These are phyloP conservation scores for Claviceps africana DNA, from an alignment of 2,329 filamentous ascomycete genomes.

Conservation along the genomic window DNA sequence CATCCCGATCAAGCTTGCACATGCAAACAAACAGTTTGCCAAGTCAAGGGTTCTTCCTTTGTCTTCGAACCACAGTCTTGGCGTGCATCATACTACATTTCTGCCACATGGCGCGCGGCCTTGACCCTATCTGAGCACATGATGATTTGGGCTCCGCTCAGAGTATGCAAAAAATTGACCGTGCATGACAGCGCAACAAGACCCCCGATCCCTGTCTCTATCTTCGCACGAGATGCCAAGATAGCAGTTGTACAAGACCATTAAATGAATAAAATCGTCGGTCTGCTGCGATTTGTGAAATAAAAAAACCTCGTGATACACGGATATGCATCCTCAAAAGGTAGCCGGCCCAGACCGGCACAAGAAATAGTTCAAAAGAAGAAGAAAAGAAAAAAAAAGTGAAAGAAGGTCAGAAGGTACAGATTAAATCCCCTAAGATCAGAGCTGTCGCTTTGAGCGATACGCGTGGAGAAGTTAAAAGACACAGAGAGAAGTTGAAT, in stretches of 20 bases:
- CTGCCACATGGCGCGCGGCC: not conserved
- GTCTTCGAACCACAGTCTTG: not conserved
- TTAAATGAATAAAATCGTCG: not conserved
- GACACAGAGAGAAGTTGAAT: not conserved
- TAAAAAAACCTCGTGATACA: not conserved
- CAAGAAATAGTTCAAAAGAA: not conserved
- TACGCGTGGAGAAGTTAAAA: not conserved
- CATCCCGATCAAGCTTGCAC: not conserved
- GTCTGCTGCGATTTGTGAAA: not conserved
- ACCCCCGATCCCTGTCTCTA: not conserved
- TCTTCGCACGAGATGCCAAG: not conserved
- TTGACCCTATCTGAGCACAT: not conserved
- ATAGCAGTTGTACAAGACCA: slow-evolving; percentile 1
- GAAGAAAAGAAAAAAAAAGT: not conserved
- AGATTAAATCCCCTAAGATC: not conserved
- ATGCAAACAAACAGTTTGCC: not conserved
- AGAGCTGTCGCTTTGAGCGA: not conserved
- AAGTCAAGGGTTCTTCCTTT: not conserved
- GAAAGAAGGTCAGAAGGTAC: not conserved
- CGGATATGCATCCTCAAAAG: not conserved
- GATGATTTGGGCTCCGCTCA: not conserved
- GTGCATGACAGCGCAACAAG: not conserved
- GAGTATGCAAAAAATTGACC: not conserved
- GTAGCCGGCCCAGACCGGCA: not conserved
- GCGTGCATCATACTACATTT: not conserved